Conservation (phyloP, 192 early-diverging fungal species). For the Coemansia sp. region DNA sequence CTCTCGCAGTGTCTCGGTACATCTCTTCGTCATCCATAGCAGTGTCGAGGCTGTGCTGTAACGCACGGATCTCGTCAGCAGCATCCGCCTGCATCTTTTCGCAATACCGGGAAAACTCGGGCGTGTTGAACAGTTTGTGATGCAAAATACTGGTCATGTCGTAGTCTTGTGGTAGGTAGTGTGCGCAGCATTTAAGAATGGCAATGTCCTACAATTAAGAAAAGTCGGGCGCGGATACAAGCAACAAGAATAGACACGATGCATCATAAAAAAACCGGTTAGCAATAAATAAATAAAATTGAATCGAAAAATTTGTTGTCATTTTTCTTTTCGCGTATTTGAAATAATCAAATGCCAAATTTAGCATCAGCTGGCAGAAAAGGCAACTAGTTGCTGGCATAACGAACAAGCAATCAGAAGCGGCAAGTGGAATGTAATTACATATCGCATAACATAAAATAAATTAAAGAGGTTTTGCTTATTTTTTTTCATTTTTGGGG, state of each 20-base stretch:
- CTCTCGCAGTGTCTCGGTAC: neutral
- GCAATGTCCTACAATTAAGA: slow-evolving; percentile 44
- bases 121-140: slow-evolving; percentile 42
- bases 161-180: slow-evolving; percentile 19
- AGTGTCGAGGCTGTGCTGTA: slow-evolving; percentile 36
- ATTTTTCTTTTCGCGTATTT: neutral
- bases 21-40: slow-evolving; percentile 14
- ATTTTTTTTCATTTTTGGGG: neutral
- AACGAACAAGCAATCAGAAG: neutral
- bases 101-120: slow-evolving; percentile 40
- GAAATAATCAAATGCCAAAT: neutral
- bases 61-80: slow-evolving; percentile 32
- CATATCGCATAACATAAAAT: slow-evolving; percentile 3
- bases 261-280: neutral
- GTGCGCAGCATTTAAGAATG: slow-evolving; percentile 40
- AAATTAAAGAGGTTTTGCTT: neutral
- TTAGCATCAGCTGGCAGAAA: neutral
- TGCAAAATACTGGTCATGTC: slow-evolving; percentile 23
- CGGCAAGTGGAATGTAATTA: neutral
- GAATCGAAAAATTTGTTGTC: neutral
- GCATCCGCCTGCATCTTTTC: slow-evolving; percentile 38
- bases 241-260: neutral
- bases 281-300: neutral
- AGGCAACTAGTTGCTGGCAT: neutral
- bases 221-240: neutral